phyloP scores from a whole-genome alignment of 164 flowering plant species.

The Liriodendron chinense region DNA sequence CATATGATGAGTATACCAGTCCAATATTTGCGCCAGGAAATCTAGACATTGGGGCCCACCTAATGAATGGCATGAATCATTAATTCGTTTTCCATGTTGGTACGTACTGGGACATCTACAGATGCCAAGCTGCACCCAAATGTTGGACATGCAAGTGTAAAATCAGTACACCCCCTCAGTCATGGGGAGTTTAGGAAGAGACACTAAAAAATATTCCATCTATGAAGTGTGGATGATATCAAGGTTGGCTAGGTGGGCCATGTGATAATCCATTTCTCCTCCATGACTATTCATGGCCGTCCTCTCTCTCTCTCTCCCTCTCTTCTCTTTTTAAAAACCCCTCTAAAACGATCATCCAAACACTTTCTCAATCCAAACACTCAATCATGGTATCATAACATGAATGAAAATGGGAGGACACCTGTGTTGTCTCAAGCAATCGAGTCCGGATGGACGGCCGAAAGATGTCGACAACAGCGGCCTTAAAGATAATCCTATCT shows the following conservation, averaged over 20 bases:
- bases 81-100: too few species aligned
- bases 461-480: neutral
- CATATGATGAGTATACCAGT: too few species aligned
- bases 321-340: neutral
- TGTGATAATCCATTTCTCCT: too few species aligned
- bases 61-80: too few species aligned
- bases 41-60: too few species aligned
- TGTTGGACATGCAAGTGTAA: too few species aligned
- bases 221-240: neutral
- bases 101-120: too few species aligned
- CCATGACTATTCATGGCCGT: neutral
- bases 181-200: too few species aligned
- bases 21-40: too few species aligned
- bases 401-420: constrained; percentile 16
- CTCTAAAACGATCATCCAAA: neutral
- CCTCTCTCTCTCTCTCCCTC: constrained; percentile 8
- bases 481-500: neutral
- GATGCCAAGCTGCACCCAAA: too few species aligned
- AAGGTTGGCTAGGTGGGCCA: neutral
- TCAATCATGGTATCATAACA: neutral
- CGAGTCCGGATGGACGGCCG: neutral
- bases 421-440: constrained; percentile 4
- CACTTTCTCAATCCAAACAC: neutral
- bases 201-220: neutral
- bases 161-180: too few species aligned